Base-by-base conservation (phyloP, 108 stramenopile species). In the Fragilaria radians region DNA sequence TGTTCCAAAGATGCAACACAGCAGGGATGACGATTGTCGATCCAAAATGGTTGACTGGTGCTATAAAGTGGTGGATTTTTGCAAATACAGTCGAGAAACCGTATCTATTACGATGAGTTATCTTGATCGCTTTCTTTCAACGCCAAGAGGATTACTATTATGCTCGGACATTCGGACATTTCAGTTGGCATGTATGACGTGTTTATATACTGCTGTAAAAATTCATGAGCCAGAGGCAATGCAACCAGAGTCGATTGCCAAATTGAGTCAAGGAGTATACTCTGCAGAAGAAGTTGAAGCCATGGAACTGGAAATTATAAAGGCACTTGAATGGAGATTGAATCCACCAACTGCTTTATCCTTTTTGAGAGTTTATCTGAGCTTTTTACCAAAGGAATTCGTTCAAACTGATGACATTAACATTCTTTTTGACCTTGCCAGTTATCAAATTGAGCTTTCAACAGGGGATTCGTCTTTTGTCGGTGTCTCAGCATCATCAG, bases 161-260 rank as follows among this genome's bases (percentile, higher is more conserved):
- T 53, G 67, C 1, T 5, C 42, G 1, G 70, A 82, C 57, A 69
- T 70, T 30, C 36, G 55, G 33, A 42, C 54, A 30, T 89, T 72
- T 62, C 88, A 89, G 57, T 68, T 89, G 23, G 88, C 82, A 14
- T 67, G 71, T 26, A 61, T 89, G 46, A 63, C 85, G n/a, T 33
- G 66, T 3, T 70, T 83, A 28, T 89, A 78, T 73, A 74, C 73
- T 17, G 80, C 88, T 27, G 73, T 85, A 32, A 89, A 89, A 57
- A 70, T 85, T 7, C 50, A 78, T 59, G 81, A 82, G 42, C 47
- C 62, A 22, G 29, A 68, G 26, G 83, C 68, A 5, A 50, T 85
- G 26, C 59, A 75, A 52, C 61, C 81, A 7, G 29, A 65, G 3
- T 33, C 85, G 9, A 61, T 87, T 3, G 74, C 83, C 22, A 71